A percentile compares a stretch with the other conserved stretches of the same genome.
phyloP scores from a whole-genome alignment of 2,329 filamentous ascomycete genomes.

The Alternaria triticimaculans region DNA sequence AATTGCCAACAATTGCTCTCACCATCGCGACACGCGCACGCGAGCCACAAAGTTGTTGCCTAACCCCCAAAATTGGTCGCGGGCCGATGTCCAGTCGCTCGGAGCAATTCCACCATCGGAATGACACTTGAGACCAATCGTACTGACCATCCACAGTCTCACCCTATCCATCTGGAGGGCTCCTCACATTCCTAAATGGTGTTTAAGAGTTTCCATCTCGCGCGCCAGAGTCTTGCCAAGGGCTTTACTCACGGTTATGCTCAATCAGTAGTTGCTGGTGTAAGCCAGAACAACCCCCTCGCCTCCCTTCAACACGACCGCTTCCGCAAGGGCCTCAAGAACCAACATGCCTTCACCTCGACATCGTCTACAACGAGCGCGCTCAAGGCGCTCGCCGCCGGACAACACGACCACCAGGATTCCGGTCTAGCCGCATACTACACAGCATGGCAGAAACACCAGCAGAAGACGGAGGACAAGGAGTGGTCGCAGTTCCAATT shows the following conservation, averaged over 20 bases:
- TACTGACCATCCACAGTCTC: conserved; percentile 49
- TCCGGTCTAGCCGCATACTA: conserved; percentile 85
- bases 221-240: conserved; percentile 97
- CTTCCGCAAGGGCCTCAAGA: conserved; percentile 61
- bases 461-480: conserved; percentile 69
- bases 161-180: conserved; percentile 66
- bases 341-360: conserved; percentile 77
- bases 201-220: conserved; percentile 77
- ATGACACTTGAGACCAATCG: not conserved
- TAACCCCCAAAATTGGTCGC: conserved; percentile 15
- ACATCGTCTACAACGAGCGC: conserved; percentile 45
- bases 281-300: conserved; percentile 66
- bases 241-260: conserved; percentile 98
- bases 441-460: conserved; percentile 83
- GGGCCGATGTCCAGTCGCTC: conserved; percentile 19
- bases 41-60: conserved; percentile 28
- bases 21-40: conserved; percentile 12
- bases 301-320: conserved; percentile 57
- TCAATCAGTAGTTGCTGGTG: conserved; percentile 93
- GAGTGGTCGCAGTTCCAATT: conserved; percentile 95
- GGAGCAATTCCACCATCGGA: conserved; percentile 23
- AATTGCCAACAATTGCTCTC: conserved; percentile 5
- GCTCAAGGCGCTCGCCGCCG: conserved; percentile 41
- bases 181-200: conserved; percentile 83
- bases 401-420: conserved; percentile 46